Evolutionary conservation across 352 stramenopile genomes (phyloP).

Genomic region (Thalassiosira pacifica): DNA sequence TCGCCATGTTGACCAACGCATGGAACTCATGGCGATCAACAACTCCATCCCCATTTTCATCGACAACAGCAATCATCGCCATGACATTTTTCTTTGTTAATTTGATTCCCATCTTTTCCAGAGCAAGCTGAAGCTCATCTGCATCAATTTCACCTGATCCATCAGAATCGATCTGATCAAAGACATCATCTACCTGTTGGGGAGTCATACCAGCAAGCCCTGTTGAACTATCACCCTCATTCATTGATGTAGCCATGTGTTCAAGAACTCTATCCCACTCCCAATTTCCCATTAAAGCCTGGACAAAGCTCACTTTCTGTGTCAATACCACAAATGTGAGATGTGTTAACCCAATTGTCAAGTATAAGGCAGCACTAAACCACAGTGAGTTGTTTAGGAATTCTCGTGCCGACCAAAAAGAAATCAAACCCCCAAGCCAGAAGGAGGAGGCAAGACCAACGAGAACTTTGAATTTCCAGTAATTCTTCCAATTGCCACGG

Average conservation of each 20-base stretch:
- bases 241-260: slow-evolving; percentile 33
- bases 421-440: slow-evolving; percentile 72
- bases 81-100: slow-evolving; percentile 2
- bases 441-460: slow-evolving; percentile 62
- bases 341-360: slow-evolving; percentile 47
- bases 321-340: slow-evolving; percentile 45
- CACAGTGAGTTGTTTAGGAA: slow-evolving; percentile 53
- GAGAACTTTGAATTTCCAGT: slow-evolving; percentile 69
- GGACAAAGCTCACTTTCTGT: slow-evolving; percentile 46
- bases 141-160: slow-evolving; percentile 13
- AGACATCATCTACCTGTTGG: slow-evolving; percentile 36
- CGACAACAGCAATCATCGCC: slow-evolving; percentile 4
- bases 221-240: slow-evolving; percentile 3
- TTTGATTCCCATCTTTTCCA: slow-evolving; percentile 24
- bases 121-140: slow-evolving; percentile 5
- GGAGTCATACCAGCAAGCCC: slow-evolving; percentile 15
- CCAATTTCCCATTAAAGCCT: slow-evolving; percentile 42
- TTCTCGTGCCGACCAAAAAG: slow-evolving; percentile 50
- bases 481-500: slow-evolving; percentile 73
- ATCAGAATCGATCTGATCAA: slow-evolving; percentile 14
- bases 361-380: slow-evolving; percentile 57
- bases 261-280: slow-evolving; percentile 45
- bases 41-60: slow-evolving; percentile 23
- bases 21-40: slow-evolving; percentile 17
- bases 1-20: slow-evolving; percentile 5